Evolutionary conservation across 163 green algal species (phyloP).

Genomic region (Smithsoniella earleae): DNA sequence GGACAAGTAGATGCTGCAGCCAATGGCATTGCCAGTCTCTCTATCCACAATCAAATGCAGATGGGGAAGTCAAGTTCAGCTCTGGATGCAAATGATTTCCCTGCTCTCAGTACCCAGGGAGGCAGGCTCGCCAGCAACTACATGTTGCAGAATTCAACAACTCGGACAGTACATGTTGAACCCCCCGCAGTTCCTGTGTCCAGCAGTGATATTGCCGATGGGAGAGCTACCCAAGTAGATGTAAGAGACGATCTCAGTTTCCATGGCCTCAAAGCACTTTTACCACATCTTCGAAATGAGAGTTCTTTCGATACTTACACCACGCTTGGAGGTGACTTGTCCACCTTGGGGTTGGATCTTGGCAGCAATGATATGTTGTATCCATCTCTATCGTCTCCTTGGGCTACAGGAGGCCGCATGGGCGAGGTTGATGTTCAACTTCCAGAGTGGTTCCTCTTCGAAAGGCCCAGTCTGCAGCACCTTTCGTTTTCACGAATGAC

Average conservation of each 20-base stretch:
- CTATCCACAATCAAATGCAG: neutral
- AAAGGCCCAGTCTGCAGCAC: conserved; percentile 2
- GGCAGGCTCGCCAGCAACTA: neutral
- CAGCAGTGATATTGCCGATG: too few species aligned
- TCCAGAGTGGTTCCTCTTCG: conserved; percentile 22
- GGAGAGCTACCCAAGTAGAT: neutral
- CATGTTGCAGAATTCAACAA: conserved; percentile 3
- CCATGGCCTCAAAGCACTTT: neutral
- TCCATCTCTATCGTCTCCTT: conserved; percentile 7
- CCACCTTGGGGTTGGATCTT: conserved; percentile 7
- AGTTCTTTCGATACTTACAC: conserved; percentile 19
- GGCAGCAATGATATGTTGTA: conserved; percentile 5
- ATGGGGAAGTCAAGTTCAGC: neutral
- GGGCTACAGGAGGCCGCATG: neutral
- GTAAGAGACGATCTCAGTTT: neutral
- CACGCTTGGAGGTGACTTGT: conserved; percentile 9
- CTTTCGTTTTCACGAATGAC: neutral
- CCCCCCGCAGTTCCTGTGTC: too few species aligned
- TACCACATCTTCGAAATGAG: conserved; percentile 19
- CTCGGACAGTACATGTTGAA: too few species aligned
- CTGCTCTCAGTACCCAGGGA: conserved; percentile 12
- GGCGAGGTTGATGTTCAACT: neutral
- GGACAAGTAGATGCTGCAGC: conserved; percentile 8
- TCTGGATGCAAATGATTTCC: conserved; percentile 13
- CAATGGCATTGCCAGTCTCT: conserved; percentile 15